Base-by-base conservation (phyloP, 306 rosid species). In the Cucurbita ficifolia region DNA sequence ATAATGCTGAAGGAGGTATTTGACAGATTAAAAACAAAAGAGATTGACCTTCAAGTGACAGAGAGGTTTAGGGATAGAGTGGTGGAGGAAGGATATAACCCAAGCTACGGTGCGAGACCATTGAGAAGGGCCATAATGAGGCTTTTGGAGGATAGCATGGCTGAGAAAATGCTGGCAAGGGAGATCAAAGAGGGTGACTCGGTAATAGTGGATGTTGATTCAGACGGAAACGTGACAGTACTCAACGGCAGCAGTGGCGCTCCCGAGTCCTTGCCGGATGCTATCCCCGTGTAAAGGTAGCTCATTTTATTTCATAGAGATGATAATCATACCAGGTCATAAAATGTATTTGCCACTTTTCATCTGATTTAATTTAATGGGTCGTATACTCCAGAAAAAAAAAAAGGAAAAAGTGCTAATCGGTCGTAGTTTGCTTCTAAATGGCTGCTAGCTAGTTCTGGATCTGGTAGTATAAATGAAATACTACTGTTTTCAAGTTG, bases 61-160 rank as follows among this genome's bases (percentile, higher is more conserved):
- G 98, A 92, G 80, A 88, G 96, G 80, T 92, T 92, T 52, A 87
- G 85, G 79, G 98, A 92, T 54, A 84, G 96, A 79, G 98, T 92
- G 61, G 98, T 92, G 1, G 98, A 92, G 2, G 98, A 90, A 77
- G 98, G 98, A 8, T 92, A 90, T 63, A 88, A 92, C 83, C 98
- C 98, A 17, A 92, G 96, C 82, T 92, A 92, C 58, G 98, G 98
- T 16, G 98, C 98, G n/a, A 87, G 98, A 85, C 98, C 98, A 57
- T 77, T 92, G 45, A 85, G 98, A 84, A 88, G 98, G 81, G 98
- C 98, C 55, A 92, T 92, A 58, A 92, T 92, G 98, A 83, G 96
- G 73, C 96, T 92, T 48, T 82, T 92, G 89, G 98, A 92, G 84
- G 96, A 92, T 81, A 88, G 96, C 85, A 92, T 92, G 98, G 98